Evolutionary conservation across 2,329 filamentous ascomycete species (phyloP), one percentile per base, ranked within the genome.

Genomic region (Pestalotiopsis sp.): DNA sequence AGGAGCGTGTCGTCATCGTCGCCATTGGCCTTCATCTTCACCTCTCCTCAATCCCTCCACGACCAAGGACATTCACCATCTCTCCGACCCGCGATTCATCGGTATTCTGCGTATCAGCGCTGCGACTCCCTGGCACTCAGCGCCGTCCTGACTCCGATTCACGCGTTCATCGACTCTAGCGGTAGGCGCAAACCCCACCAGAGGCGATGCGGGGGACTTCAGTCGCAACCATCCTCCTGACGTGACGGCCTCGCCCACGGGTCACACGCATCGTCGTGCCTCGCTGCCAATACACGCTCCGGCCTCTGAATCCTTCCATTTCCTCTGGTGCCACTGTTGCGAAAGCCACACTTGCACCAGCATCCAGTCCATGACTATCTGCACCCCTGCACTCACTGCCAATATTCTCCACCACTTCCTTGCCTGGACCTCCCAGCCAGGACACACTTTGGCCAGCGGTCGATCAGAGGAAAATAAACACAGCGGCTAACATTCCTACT

Each of bases 181-280:
- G 72, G 73, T 75, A 77, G 76, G 77, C 77, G 77, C 77, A 79
- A 78, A 79, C 76, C 76, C 77, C 75, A 77, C 77, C 71, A 74
- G 74, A 31, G 25, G 12, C 64, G 23, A 49, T 73, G 76, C 76
- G 76, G 76, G 77, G 75, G 69, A 64, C 39, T 61, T 71, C 69
- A 57, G 25, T 62, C 59, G 64, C 36, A 38, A 60, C 14, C 17
- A 27, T 41, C 20, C 45, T 52, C 45, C 52, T 45, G 56, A 57
- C 63, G 36, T 66, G 20, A 23, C 13, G 64, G 49, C 56, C 52
- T 17, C n/a, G 31, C 27, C 23, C 36, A 20, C 27, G 23, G 31
- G 17, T 52, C 31, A n/a, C 45, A 52, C 14, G 38, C 31, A 12
- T 62, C 11, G 58, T 61, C 27, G 59, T 20, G 27, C 14, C 59